Evolutionary conservation across 495 filamentous ascomycete species (phyloP), one percentile per base, ranked within the genome.

Genomic region (Aspergillus asperescens): DNA sequence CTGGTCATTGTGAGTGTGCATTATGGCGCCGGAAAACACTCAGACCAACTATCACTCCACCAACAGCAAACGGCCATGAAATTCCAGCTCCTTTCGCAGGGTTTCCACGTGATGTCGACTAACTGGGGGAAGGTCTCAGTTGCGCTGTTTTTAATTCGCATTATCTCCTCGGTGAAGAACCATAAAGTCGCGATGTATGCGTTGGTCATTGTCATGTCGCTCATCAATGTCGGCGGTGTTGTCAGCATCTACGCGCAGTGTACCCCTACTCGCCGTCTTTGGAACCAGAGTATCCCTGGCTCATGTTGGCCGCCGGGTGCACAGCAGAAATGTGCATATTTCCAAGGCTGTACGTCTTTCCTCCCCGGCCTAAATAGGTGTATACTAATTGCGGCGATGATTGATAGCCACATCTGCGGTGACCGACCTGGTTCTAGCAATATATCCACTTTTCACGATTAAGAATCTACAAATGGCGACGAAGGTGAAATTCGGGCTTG

Each of bases 91-190:
- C 31, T 56, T 4, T 56, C 54, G 16, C 48, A 51, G 18, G 54
- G 54, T 5, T 56, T 51, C 27, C 54, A 56, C 37, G 54, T 56
- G 24, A 56, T 56, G 54, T 34, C 41, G 25, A 56, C 48, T 0
- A 56, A 52, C 31, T 56, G 54, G 54, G 54, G 54, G 8, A 56
- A 56, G 23, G 48, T 52, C 2, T 56, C 54, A 1, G 54, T 56
- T 1, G 54, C 48, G 12, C 7, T 56, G 20, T 56, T 56, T 27
- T 20, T 56, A n/a, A 27, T 56, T 5, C 48, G 54, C 3, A 56
- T 56, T 35, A 56, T 56, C 10, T 40, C 41, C 1, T 38, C 42
- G 19, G 48, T 38, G 1, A 56, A 56, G 48, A 25, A 42, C 19
- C 48, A 56, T 31, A 45, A 51, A 23, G 15, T 7, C 7, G 34